A percentile compares a stretch with the other conserved stretches of the same genome.
Conservation (phyloP, 2,329 filamentous ascomycete species). For the Penicillium sclerotigenum region DNA sequence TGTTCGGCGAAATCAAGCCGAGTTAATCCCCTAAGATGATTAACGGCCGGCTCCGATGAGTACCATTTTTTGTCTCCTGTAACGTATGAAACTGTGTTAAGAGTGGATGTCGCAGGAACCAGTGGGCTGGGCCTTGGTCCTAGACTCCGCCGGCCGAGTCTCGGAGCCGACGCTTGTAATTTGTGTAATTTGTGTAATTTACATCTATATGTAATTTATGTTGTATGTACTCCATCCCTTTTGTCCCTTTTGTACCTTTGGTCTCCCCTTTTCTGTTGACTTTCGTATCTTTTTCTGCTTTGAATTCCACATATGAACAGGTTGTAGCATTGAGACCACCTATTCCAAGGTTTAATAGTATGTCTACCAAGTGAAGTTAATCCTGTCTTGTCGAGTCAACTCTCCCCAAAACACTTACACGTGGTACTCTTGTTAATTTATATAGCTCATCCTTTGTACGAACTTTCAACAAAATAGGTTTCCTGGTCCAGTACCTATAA, state of each 20-base stretch:
- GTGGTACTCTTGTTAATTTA: neutral
- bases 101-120: slow-evolving; percentile 2
- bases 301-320: neutral
- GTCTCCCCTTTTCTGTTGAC: neutral
- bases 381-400: neutral
- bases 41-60: slow-evolving; percentile 24
- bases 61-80: neutral
- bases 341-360: too few relatives aligned
- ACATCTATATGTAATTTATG: neutral
- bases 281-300: neutral
- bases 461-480: too few relatives aligned
- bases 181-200: neutral
- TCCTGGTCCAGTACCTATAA: too few relatives aligned
- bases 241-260: neutral
- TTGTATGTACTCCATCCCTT: neutral
- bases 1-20: slow-evolving; percentile 18
- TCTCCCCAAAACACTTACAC: neutral
- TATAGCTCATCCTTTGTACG: neutral
- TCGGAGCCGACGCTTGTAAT: slow-evolving; percentile 16
- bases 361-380: neutral
- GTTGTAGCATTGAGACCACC: neutral
- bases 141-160: slow-evolving; percentile 18
- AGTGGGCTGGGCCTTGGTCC: neutral
- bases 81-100: slow-evolving; percentile 12
- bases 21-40: slow-evolving; percentile 16